phyloP scores from a whole-genome alignment of 129 eudicot genomes.

The Solidago caesia region DNA sequence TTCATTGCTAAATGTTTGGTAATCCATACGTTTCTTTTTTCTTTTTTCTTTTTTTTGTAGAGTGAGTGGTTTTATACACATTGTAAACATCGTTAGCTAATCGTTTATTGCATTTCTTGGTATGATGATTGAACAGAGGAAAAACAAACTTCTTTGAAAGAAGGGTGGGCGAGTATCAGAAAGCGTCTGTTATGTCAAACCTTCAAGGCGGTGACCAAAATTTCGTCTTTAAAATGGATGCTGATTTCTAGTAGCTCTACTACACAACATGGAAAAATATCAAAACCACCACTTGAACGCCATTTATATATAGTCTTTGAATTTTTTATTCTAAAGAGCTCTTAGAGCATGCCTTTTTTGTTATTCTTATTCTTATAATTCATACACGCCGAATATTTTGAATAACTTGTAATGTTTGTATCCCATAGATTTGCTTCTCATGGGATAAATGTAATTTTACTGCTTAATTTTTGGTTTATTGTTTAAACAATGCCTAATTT shows the following conservation, averaged over 20 bases:
- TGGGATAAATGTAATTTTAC: too few species aligned
- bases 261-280: neutral
- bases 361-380: neutral
- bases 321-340: neutral
- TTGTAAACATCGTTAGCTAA: neutral
- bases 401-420: neutral
- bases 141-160: slow-evolving; percentile 87
- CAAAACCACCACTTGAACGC: neutral
- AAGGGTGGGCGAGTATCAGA: slow-evolving; percentile 86
- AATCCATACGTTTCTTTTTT: neutral
- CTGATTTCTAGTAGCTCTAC: slow-evolving; percentile 60
- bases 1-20: neutral
- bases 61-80: neutral
- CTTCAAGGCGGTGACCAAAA: slow-evolving; percentile 48
- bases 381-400: neutral
- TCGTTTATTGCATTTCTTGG: neutral
- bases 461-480: too few species aligned
- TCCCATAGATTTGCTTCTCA: too few species aligned
- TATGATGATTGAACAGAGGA: slow-evolving; percentile 50
- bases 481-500: too few species aligned
- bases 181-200: slow-evolving; percentile 84
- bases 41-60: neutral
- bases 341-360: neutral
- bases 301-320: neutral
- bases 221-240: slow-evolving; percentile 66